These are phyloP conservation scores for Grosmannia huntii DNA, from an alignment of 2,329 filamentous ascomycete genomes.

Conservation along the genomic window DNA sequence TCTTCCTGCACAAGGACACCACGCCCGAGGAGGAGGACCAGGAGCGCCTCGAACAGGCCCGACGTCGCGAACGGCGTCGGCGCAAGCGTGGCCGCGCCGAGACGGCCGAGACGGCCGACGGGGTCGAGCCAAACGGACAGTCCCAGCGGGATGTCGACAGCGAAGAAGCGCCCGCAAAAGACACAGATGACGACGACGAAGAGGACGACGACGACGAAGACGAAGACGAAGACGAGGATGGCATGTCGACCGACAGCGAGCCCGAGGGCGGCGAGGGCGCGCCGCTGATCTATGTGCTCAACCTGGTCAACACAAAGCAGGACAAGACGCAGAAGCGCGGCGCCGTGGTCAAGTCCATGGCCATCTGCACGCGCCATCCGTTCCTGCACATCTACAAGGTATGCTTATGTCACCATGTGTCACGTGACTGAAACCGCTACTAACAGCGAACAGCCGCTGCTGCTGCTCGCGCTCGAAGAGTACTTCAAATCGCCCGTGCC, in stretches of 20 bases:
- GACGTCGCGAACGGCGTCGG: constrained; percentile 36
- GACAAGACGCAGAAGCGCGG: constrained; percentile 88
- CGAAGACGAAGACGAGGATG: constrained; percentile 29
- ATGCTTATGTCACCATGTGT: not conserved
- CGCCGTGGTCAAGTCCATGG: constrained; percentile 95
- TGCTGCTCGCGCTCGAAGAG: constrained; percentile 84
- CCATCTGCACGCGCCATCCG: constrained; percentile 92
- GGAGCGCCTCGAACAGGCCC: constrained; percentile 45
- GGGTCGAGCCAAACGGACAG: too few species aligned
- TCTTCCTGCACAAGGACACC: constrained; percentile 94
- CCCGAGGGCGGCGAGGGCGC: constrained; percentile 68
- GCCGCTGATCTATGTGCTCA: constrained; percentile 90
- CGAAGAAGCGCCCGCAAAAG: constrained; percentile 17
- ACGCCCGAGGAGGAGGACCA: constrained; percentile 71
- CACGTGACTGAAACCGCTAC: not conserved
- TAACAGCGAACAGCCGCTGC: constrained; percentile 49
- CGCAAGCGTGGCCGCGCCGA: constrained; percentile 26
- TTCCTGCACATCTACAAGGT: constrained; percentile 99
- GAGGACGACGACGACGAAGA: constrained; percentile 29
- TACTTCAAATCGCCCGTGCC: constrained; percentile 88
- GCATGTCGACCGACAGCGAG: constrained; percentile 46
- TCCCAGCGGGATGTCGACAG: too few species aligned
- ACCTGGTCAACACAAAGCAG: constrained; percentile 95
- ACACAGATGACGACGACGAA: constrained; percentile 26
- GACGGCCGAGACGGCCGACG: too few species aligned